A percentile compares a stretch with the other conserved stretches of the same genome.
Conservation (phyloP, 805 yeast genomes). For the Wickerhamomyces tratensis region DNA sequence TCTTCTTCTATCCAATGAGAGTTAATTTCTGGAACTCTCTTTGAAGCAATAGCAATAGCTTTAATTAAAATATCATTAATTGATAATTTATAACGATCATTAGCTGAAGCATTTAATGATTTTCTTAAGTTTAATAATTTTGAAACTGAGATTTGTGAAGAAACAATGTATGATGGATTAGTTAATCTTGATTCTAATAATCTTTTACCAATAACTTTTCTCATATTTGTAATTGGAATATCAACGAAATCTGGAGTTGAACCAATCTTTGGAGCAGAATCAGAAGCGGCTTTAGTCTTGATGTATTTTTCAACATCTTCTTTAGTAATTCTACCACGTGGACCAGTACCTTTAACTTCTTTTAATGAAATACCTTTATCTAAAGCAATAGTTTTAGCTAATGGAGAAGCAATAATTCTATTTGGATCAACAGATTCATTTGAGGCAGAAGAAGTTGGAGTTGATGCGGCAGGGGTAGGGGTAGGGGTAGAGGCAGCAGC, state of each 20-base stretch:
- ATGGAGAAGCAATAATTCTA: constrained; percentile 89
- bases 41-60: constrained; percentile 86
- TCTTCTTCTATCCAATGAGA: constrained; percentile 86
- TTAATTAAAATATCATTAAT: constrained; percentile 91
- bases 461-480: constrained; percentile 18
- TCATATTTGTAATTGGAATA: constrained; percentile 82
- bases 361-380: constrained; percentile 86
- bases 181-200: constrained; percentile 75
- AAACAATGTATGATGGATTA: constrained; percentile 88
- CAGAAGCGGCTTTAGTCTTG: constrained; percentile 36
- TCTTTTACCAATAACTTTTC: constrained; percentile 88
- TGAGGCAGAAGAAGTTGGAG: constrained; percentile 15
- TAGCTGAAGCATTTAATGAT: constrained; percentile 75
- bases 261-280: constrained; percentile 36
- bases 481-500: constrained; percentile 22
- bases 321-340: constrained; percentile 88
- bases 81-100: constrained; percentile 83
- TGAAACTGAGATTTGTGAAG: constrained; percentile 77
- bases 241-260: constrained; percentile 61
- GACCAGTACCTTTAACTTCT: constrained; percentile 86
- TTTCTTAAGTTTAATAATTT: constrained; percentile 89
- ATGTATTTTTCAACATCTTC: constrained; percentile 76
- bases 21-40: constrained; percentile 89
- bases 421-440: constrained; percentile 29
- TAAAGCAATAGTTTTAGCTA: constrained; percentile 87